Evolutionary conservation across 257 asterid genomes (phyloP), one percentile per base, ranked within the genome.

Genomic region (Penstemon eatonii): DNA sequence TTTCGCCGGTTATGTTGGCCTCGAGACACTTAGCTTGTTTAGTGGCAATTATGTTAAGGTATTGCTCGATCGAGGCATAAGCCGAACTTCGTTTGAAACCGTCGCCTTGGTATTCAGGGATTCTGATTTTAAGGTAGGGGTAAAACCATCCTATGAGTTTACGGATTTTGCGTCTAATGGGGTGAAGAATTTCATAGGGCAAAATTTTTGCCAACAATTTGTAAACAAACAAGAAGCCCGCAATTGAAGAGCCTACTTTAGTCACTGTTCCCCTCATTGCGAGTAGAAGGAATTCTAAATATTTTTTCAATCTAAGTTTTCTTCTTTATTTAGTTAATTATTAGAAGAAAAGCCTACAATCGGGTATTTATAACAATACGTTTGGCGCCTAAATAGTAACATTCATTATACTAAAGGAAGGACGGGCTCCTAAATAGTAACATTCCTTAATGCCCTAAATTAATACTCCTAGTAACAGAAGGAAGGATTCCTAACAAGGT

Each of bases 31-130:
- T 78, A 18, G 92, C 92, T 52, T 80, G 84, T 3, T 39, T 4
- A 50, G 89, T 63, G 71, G 89, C 81, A 15, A 59, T 65, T 65
- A 74, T 65, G 49, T 83, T 73, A 19, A 83, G 82, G 47, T 86
- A 86, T 5, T 89, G 49, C 68, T 86, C 76, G 18, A 86, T 86
- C 69, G 83, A 69, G 25, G 70, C 6, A 61, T 33, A 86, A 56
- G 81, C 86, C 3, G 58, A 65, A 81, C 81, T 75, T 0, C 86
- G 82, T 55, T 70, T 45, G 74, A 79, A 84, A 13, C 77, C 68
- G 57, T 1, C 71, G 67, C 77, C 78, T 5, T 60, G 13, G 77
- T 49, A 76, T 65, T 80, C 82, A 4, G 56, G 37, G 82, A 80
- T 76, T 38, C 72, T 77, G 80, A 80, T 58, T 0, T 54, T 56